Conservation (phyloP, 768 basidiomycete species). For the Hygrocybe coccinea region DNA sequence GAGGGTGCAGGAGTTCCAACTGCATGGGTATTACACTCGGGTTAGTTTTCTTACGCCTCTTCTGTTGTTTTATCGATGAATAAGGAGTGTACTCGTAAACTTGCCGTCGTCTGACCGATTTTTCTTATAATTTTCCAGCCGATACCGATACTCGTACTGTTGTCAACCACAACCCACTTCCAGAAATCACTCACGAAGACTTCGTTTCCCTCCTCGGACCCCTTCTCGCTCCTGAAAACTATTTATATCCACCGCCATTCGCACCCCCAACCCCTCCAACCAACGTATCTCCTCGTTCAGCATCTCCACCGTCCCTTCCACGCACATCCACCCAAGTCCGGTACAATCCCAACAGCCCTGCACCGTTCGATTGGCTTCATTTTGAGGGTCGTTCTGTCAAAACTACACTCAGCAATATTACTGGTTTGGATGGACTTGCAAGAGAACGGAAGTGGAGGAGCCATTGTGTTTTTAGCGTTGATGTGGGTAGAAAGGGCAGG, state of each 20-base stretch:
- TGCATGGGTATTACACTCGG: slow-evolving; percentile 76
- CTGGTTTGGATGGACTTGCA: slow-evolving; percentile 76
- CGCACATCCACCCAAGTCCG: slow-evolving; percentile 25
- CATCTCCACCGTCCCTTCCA: slow-evolving; percentile 33
- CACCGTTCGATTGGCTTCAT: slow-evolving; percentile 84
- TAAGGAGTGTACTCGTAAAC: slow-evolving; percentile 5
- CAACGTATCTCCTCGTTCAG: slow-evolving; percentile 31
- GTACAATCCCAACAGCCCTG: slow-evolving; percentile 53
- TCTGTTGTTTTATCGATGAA: too few relatives aligned
- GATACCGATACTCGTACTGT: slow-evolving; percentile 61
- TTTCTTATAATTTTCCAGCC: slow-evolving; percentile 30
- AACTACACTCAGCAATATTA: slow-evolving; percentile 72
- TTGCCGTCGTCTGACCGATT: not conserved
- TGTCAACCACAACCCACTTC: slow-evolving; percentile 83
- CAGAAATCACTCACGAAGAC: slow-evolving; percentile 82
- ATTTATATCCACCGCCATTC: slow-evolving; percentile 35
- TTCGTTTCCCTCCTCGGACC: slow-evolving; percentile 77
- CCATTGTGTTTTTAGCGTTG: slow-evolving; percentile 77
- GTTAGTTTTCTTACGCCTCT: slow-evolving; percentile 41
- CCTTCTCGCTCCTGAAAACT: slow-evolving; percentile 79
- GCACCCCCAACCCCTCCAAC: slow-evolving; percentile 25
- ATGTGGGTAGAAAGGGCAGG: slow-evolving; percentile 66
- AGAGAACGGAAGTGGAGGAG: slow-evolving; percentile 80
- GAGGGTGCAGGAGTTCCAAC: slow-evolving; percentile 67
- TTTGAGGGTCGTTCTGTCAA: slow-evolving; percentile 79